Percentiles rank a stretch among this genome's conserved stretches.
These are phyloP conservation scores for Schizopora paradoxa DNA, from an alignment of 1,284 basidiomycete genomes.

Conservation along the genomic window DNA sequence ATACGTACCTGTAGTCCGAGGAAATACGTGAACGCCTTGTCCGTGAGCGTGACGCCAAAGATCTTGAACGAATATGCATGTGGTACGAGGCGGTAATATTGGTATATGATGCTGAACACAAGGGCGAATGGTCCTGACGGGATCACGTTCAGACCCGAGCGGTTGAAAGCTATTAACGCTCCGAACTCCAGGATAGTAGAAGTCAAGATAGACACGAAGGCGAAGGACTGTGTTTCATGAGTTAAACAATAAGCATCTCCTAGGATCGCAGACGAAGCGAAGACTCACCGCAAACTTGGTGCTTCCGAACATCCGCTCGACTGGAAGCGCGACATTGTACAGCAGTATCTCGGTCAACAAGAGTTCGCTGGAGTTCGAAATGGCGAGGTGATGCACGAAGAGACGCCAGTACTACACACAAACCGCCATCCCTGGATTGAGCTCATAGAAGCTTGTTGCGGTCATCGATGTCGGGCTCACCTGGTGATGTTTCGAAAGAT, in stretches of 20 bases:
- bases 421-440: no score
- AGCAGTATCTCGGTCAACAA: constrained; percentile 73
- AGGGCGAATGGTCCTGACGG: constrained; percentile 72
- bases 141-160: constrained; percentile 63
- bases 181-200: constrained; percentile 65
- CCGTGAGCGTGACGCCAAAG: constrained; percentile 68
- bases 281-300: constrained; percentile 85
- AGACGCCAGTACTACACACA: constrained; percentile 78
- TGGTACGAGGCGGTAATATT: constrained; percentile 74
- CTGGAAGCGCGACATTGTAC: constrained; percentile 64
- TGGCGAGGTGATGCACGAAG: constrained; percentile 69
- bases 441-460: no score
- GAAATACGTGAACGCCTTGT: constrained; percentile 69
- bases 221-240: constrained; percentile 63
- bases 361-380: constrained; percentile 81
- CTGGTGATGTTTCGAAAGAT: constrained; percentile 66
- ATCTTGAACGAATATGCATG: constrained; percentile 70
- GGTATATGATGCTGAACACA: constrained; percentile 73
- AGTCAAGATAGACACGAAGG: constrained; percentile 56
- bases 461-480: constrained; percentile 28
- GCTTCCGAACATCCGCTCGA: constrained; percentile 85
- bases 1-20: constrained; percentile 63
- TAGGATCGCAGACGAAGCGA: neutral
- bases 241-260: constrained; percentile 8
- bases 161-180: constrained; percentile 56